Evolutionary conservation across 257 asterid genomes (phyloP).

Genomic region (Penstemon davidsonii): DNA sequence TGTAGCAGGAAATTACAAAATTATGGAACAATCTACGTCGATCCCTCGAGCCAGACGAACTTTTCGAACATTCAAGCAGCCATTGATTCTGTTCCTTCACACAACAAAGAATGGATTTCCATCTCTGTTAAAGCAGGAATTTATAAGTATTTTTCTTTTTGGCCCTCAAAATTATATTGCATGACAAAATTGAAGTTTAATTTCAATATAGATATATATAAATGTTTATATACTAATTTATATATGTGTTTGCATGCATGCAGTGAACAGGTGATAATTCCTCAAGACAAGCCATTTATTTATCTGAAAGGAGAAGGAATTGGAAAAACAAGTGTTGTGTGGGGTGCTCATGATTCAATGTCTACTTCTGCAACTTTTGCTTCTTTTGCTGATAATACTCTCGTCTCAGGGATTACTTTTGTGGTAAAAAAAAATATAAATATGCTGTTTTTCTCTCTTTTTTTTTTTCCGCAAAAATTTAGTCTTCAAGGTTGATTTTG

Average conservation of each 20-base stretch:
- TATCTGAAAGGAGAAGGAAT: conserved; percentile 48
- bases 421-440: conserved; percentile 20
- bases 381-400: conserved; percentile 42
- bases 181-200: no score
- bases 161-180: background rate
- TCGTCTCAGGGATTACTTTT: conserved; percentile 40
- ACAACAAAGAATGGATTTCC: conserved; percentile 45
- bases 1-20: background rate
- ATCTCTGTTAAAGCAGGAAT: conserved; percentile 50
- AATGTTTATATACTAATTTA: background rate
- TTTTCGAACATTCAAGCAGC: conserved; percentile 49
- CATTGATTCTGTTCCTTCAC: conserved; percentile 45
- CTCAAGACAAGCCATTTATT: conserved; percentile 44
- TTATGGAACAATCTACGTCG: conserved; percentile 34
- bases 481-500: no score
- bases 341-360: conserved; percentile 34
- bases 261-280: conserved; percentile 47
- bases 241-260: background rate
- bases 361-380: conserved; percentile 39
- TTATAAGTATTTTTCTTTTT: conserved; percentile 35
- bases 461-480: background rate
- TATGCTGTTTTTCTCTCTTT: background rate
- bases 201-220: background rate
- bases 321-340: conserved; percentile 30
- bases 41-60: conserved; percentile 22